Percentiles rank a stretch among this genome's conserved stretches.
phyloP scores from a whole-genome alignment of 1,284 basidiomycete species.

The Cutaneotrichosporon cavernicola region DNA sequence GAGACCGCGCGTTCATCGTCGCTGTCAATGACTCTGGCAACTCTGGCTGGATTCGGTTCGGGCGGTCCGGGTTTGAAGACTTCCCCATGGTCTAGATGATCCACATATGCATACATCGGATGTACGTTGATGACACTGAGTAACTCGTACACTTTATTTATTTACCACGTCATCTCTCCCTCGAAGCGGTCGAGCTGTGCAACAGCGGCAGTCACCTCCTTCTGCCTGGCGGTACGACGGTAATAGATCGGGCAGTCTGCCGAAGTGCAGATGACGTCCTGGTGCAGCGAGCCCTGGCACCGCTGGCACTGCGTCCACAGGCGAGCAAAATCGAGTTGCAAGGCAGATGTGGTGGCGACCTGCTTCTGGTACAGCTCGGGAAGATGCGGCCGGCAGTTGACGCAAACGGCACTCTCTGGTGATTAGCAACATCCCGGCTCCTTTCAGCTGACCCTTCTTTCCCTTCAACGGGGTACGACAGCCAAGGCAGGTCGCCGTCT shows the following conservation, averaged over 20 bases:
- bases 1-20: conserved; percentile 78
- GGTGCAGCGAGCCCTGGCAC: conserved; percentile 92
- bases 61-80: conserved; percentile 78
- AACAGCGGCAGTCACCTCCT: conserved; percentile 84
- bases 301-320: conserved; percentile 96
- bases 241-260: conserved; percentile 99
- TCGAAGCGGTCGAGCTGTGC: conserved; percentile 78
- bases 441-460: conserved; percentile 62
- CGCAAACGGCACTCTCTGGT: conserved; percentile 83
- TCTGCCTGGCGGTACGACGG: conserved; percentile 93
- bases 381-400: conserved; percentile 79
- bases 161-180: conserved; percentile 50
- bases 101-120: conserved; percentile 10
- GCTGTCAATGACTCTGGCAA: conserved; percentile 88
- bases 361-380: conserved; percentile 91
- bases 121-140: background rate
- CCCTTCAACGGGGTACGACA: conserved; percentile 81
- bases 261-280: conserved; percentile 94
- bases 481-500: conserved; percentile 85
- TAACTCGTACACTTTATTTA: no score
- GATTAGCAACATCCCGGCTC: conserved; percentile 15
- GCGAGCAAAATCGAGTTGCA: conserved; percentile 85
- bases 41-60: conserved; percentile 84
- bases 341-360: conserved; percentile 65
- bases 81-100: conserved; percentile 62